Conservation (phyloP, 176 grass and related monocot genomes). For the Carex scoparia region DNA sequence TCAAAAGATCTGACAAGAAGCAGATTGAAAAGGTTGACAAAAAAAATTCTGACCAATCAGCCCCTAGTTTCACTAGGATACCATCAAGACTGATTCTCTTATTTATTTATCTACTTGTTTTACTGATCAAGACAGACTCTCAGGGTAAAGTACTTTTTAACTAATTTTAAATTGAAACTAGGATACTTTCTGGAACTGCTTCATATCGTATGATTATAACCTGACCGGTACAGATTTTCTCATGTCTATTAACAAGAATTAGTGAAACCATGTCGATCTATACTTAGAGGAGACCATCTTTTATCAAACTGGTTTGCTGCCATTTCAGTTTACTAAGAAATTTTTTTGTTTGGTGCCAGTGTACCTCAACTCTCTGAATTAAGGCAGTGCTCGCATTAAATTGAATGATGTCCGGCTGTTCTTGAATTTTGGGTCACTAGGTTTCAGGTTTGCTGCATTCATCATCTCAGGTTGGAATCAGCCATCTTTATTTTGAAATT, state of each 20-base stretch:
- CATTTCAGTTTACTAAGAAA: not conserved
- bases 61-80: not conserved
- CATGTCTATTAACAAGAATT: not conserved
- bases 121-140: not conserved
- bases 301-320: not conserved
- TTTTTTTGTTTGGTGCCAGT: not conserved
- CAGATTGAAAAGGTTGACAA: not conserved
- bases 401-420: not conserved
- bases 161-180: not conserved
- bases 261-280: not conserved
- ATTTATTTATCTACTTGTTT: no score
- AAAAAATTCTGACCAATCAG: not conserved
- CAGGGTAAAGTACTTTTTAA: not conserved
- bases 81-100: not conserved
- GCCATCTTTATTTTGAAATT: not conserved
- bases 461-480: not conserved
- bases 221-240: not conserved
- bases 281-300: not conserved
- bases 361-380: not conserved
- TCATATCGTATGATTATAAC: not conserved
- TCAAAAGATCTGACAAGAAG: not conserved
- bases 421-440: not conserved
- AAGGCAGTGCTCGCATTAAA: not conserved
- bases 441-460: not conserved
- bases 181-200: not conserved